These are phyloP conservation scores for Paecilomyces variotii DNA, from an alignment of 2,329 filamentous ascomycete genomes.

Conservation along the genomic window DNA sequence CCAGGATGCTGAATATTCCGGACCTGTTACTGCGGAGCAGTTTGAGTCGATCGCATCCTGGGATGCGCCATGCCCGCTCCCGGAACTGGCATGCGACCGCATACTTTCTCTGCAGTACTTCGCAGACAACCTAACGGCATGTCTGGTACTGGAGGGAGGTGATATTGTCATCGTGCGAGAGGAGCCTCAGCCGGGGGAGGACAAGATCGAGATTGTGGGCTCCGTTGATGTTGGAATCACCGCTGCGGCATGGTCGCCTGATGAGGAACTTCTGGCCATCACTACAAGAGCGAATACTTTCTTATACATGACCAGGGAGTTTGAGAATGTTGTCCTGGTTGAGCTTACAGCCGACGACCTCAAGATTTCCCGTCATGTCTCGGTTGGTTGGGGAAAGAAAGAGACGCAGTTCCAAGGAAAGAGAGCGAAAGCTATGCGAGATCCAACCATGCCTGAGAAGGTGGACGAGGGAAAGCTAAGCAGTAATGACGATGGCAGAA, in stretches of 20 bases:
- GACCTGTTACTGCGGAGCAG: conserved; percentile 31
- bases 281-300: conserved; percentile 71
- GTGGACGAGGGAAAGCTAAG: conserved; percentile 77
- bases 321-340: conserved; percentile 74
- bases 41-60: conserved; percentile 64
- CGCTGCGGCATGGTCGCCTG: conserved; percentile 86
- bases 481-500: conserved; percentile 60
- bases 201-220: conserved; percentile 88
- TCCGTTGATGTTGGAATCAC: conserved; percentile 88
- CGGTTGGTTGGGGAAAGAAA: conserved; percentile 95
- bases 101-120: conserved; percentile 79
- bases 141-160: conserved; percentile 78
- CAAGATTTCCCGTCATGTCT: conserved; percentile 84
- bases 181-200: conserved; percentile 55
- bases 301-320: conserved; percentile 86
- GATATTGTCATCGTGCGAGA: conserved; percentile 84
- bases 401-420: conserved; percentile 97
- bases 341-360: conserved; percentile 67
- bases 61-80: conserved; percentile 76
- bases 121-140: conserved; percentile 67
- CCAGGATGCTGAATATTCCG: conserved; percentile 28
- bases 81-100: conserved; percentile 65
- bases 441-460: conserved; percentile 90
- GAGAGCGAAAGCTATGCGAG: conserved; percentile 73
- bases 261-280: conserved; percentile 82